Evolutionary conservation across 495 filamentous ascomycete species (phyloP).

Genomic region (Paragyromitra xinjiangensis): DNA sequence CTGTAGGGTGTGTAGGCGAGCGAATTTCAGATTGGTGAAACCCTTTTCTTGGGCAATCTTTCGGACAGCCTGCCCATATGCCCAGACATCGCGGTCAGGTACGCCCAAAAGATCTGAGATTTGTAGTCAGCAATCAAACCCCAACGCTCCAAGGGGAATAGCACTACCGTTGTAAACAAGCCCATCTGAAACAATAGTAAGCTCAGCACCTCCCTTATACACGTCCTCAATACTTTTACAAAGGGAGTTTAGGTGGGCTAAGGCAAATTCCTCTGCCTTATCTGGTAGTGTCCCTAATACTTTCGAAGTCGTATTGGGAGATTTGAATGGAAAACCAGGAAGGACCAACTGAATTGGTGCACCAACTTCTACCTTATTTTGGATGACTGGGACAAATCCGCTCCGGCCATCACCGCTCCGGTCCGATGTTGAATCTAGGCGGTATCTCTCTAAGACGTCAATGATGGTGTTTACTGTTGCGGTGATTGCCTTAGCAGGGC

Average conservation of each 20-base stretch:
- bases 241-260: constrained; percentile 62
- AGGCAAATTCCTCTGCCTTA: constrained; percentile 64
- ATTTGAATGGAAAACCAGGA: constrained; percentile 67
- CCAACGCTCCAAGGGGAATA: neutral
- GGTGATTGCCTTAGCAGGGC: neutral
- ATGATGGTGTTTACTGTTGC: constrained; percentile 16
- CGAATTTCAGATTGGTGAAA: constrained; percentile 63
- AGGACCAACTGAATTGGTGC: constrained; percentile 59
- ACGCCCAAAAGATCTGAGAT: constrained; percentile 63
- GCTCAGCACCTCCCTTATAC: constrained; percentile 61
- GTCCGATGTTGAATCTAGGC: constrained; percentile 1
- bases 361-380: constrained; percentile 16
- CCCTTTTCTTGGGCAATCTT: constrained; percentile 59
- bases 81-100: constrained; percentile 64
- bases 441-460: constrained; percentile 17
- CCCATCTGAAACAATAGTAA: constrained; percentile 66
- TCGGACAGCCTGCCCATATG: constrained; percentile 64
- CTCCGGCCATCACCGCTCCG: neutral
- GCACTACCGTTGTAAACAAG: constrained; percentile 64
- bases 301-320: constrained; percentile 62
- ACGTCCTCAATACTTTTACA: constrained; percentile 61
- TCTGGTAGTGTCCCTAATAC: constrained; percentile 64
- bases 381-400: constrained; percentile 14
- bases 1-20: constrained; percentile 65
- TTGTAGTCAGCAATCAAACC: neutral